These are phyloP conservation scores for Colletotrichum sp. DNA, from an alignment of 2,329 filamentous ascomycete genomes.

Conservation along the genomic window DNA sequence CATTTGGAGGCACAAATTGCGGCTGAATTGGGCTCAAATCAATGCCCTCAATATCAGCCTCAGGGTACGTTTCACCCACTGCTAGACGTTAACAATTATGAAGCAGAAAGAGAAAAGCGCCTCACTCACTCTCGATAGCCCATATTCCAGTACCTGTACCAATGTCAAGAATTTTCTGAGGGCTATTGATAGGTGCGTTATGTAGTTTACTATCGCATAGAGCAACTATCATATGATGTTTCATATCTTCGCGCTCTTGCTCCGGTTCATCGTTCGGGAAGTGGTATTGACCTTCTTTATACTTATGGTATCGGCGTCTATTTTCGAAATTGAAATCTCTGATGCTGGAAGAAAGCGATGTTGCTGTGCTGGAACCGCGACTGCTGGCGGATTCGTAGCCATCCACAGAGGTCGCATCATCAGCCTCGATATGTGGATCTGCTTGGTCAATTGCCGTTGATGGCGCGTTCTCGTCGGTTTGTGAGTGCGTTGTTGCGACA, in stretches of 20 bases:
- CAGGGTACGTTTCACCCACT: conserved; percentile 35
- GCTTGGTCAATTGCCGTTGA: not conserved
- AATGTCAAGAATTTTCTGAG: conserved; percentile 22
- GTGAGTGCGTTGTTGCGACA: not conserved
- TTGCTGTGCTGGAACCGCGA: not conserved
- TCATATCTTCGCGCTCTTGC: conserved; percentile 44
- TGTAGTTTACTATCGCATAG: conserved; percentile 37
- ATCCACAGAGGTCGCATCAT: not conserved
- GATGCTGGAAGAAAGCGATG: conserved; percentile 31
- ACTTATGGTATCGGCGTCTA: conserved; percentile 41
- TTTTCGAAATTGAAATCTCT: conserved; percentile 46
- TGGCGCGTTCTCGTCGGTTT: not conserved
- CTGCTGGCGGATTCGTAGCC: not conserved
- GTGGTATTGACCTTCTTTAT: conserved; percentile 42
- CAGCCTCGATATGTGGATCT: not conserved
- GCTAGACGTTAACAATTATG: not conserved
- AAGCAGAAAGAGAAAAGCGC: not conserved
- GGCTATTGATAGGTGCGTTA: not conserved
- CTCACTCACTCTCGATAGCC: conserved; percentile 44
- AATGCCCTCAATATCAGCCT: conserved; percentile 36
- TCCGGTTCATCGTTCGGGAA: conserved; percentile 48
- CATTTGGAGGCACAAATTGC: conserved; percentile 68
- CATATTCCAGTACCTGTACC: conserved; percentile 29
- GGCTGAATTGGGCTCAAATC: conserved; percentile 30
- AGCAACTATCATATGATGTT: conserved; percentile 42